A percentile compares a stretch with the other conserved stretches of the same genome.
Evolutionary conservation across 2,329 filamentous ascomycete genomes (phyloP).

Genomic region (Orbilia blumenaviensis): DNA sequence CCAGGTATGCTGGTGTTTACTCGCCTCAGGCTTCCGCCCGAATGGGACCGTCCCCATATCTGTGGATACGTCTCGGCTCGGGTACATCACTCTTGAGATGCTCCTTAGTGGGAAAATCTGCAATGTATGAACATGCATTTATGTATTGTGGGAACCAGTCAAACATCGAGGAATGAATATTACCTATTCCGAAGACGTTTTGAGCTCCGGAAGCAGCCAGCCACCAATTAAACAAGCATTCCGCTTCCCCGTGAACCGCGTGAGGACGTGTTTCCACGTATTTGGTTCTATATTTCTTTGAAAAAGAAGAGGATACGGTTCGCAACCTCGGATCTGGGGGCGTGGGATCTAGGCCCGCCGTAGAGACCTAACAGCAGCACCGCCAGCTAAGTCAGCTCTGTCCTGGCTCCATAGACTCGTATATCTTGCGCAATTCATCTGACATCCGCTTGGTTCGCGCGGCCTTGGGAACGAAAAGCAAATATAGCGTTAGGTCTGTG

Average conservation of each 20-base stretch:
- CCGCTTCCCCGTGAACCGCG: constrained; percentile 31
- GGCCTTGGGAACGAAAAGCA: constrained; percentile 31
- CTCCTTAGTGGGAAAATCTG: neutral
- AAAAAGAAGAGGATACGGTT: too few relatives aligned
- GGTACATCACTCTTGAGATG: neutral
- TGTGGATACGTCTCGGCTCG: neutral
- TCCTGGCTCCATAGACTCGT: neutral
- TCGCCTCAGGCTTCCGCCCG: constrained; percentile 4
- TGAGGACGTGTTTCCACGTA: constrained; percentile 5
- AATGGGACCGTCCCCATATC: neutral
- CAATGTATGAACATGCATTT: neutral
- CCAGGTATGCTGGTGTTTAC: neutral
- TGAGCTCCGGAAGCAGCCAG: neutral
- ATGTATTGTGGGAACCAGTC: neutral
- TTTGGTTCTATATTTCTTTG: neutral
- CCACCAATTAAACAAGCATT: constrained; percentile 10
- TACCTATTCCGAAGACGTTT: neutral
- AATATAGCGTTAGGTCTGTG: constrained; percentile 39
- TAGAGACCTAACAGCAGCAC: neutral
- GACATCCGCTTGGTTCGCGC: constrained; percentile 42
- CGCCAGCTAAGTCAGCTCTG: neutral
- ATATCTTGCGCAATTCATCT: constrained; percentile 41
- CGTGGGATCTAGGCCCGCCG: neutral
- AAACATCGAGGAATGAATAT: neutral
- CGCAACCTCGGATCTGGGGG: neutral